These are phyloP conservation scores for Geotrichum aggregatum DNA, from an alignment of 1,139 yeast species.

Conservation along the genomic window DNA sequence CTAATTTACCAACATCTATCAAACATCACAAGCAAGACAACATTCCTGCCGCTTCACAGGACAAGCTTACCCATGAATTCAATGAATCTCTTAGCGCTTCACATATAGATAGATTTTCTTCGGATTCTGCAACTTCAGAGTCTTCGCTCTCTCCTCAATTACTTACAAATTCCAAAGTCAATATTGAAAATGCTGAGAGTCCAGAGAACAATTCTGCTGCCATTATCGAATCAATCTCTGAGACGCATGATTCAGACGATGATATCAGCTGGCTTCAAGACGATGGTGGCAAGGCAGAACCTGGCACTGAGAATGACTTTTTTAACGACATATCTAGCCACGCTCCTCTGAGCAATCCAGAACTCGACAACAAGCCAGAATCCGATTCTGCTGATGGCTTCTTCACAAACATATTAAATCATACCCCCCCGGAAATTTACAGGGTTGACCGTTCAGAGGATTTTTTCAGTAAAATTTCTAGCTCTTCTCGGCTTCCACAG, in stretches of 20 bases:
- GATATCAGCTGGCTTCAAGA: slow-evolving; percentile 8
- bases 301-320: not conserved
- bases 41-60: too few species aligned
- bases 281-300: slow-evolving; percentile 6
- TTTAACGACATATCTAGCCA: not conserved
- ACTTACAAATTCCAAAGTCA: not conserved
- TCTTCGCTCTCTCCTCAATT: not conserved
- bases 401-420: too few species aligned
- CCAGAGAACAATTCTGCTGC: too few species aligned
- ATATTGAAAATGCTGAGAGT: not conserved
- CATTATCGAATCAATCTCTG: not conserved
- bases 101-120: not conserved
- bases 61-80: too few species aligned
- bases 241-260: not conserved
- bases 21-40: too few species aligned
- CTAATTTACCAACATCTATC: too few species aligned
- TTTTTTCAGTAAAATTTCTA: not conserved
- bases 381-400: too few species aligned
- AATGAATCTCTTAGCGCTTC: not conserved
- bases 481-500: not conserved
- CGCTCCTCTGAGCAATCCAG: too few species aligned
- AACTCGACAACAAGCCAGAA: not conserved
- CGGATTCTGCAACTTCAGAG: not conserved
- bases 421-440: slow-evolving; percentile 4
- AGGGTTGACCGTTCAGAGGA: slow-evolving; percentile 16